These are phyloP conservation scores for Nematocida minor DNA, from an alignment of 371 early-diverging fungal genomes.

Conservation along the genomic window DNA sequence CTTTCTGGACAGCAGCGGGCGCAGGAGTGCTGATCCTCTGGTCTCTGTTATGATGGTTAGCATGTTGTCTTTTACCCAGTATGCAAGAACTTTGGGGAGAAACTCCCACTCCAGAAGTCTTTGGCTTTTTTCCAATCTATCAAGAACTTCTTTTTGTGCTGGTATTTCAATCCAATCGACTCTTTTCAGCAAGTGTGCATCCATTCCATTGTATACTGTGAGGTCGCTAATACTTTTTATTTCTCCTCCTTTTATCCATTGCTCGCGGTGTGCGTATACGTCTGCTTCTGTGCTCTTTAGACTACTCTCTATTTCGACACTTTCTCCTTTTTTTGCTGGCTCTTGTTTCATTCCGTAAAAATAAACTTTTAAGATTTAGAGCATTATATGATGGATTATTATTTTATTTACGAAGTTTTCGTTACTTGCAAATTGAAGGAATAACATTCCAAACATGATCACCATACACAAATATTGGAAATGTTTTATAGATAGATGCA, in stretches of 20 bases:
- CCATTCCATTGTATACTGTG: not conserved
- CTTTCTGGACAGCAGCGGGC: not conserved
- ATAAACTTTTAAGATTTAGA: constrained; percentile 11
- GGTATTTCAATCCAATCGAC: constrained; percentile 32
- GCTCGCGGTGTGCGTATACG: not conserved
- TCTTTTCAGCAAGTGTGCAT: constrained; percentile 3
- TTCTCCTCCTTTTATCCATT: constrained; percentile 10
- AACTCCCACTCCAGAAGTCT: not conserved
- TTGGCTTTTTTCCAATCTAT: not conserved
- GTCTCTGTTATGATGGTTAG: constrained; percentile 18
- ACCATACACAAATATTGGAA: too few relatives aligned
- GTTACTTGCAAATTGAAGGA: too few relatives aligned
- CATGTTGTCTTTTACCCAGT: not conserved
- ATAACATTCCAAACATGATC: too few relatives aligned
- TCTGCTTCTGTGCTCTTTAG: not conserved
- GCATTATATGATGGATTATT: too few relatives aligned
- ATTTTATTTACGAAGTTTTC: too few relatives aligned
- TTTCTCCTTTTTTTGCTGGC: constrained; percentile 21
- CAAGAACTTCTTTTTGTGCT: not conserved
- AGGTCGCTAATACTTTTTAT: not conserved
- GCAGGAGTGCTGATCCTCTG: not conserved
- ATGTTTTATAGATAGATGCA: too few relatives aligned
- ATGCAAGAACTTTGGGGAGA: constrained; percentile 8
- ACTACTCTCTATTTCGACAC: constrained; percentile 24
- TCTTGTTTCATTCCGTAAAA: not conserved